Base-by-base conservation (phyloP, 164 flowering plant genomes). In the Pachysandra terminalis region DNA sequence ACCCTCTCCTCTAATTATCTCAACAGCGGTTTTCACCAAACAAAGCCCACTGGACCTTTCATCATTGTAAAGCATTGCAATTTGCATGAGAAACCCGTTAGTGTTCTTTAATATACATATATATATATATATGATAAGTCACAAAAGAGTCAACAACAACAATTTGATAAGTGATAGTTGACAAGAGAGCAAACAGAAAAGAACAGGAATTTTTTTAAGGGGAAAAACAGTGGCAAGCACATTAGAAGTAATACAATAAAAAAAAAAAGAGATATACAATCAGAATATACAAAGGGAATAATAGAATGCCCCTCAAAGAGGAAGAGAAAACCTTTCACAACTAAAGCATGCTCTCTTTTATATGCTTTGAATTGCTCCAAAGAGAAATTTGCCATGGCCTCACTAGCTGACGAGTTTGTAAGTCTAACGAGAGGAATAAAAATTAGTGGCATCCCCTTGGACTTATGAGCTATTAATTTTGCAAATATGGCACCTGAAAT, bases 361-460 rank as follows among this genome's bases (percentile, higher is more conserved):
- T 68, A 86, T 35, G 81, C 81, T 66, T 75, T 77, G 70, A 83
- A 91, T 26, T 91, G 87, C 70, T 78, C 80, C 62, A 87, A 32
- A 19, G 96, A 86, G 17, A 91, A 65, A 66, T 73, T 79, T 61
- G 88, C 84, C 80, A 80, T 85, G 35, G 89, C 94, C 79, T 84
- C 94, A 74, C 53, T 56, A n/a, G 91, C 93, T 73, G 83, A 80
- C 54, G 79, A 61, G 45, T 71, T 80, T 64, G 57, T 70, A 9
- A 93, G 82, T 77, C 81, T 83, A 69, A 67, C 63, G 53, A 93
- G 90, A 65, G 88, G 59, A 68, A 93, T 68, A 23, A 82, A 78
- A 27, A 91, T 69, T 14, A 79, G 70, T 27, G 98, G 97, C 98
- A 93, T 86, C 52, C 94, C 98, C 78, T 88, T 90, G 13, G 90